Evolutionary conservation across 495 filamentous ascomycete species (phyloP).

Genomic region (Neurospora africana): DNA sequence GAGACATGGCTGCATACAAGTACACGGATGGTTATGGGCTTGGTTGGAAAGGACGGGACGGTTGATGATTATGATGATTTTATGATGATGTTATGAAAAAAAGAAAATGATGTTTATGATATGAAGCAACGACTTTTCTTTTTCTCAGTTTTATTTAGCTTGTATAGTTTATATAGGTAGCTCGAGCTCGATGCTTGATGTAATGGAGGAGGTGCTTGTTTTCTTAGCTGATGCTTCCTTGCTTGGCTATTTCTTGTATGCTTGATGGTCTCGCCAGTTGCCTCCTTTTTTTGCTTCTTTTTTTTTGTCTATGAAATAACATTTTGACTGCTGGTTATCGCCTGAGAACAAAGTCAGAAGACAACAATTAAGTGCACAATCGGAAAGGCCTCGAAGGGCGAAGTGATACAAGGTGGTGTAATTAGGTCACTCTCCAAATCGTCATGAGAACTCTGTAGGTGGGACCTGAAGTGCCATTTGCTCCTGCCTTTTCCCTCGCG

Average conservation of each 20-base stretch:
- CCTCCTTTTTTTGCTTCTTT: background rate
- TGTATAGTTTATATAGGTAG: background rate
- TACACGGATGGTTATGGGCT: background rate
- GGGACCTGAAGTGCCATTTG: background rate
- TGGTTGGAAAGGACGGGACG: background rate
- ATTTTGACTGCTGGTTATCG: background rate
- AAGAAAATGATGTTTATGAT: background rate
- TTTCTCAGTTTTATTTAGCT: background rate
- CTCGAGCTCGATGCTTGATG: background rate
- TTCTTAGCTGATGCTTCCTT: background rate
- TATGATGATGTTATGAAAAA: background rate
- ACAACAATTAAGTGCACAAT: background rate
- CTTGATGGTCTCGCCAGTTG: background rate
- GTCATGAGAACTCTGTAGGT: background rate
- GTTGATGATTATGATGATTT: background rate
- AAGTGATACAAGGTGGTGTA: background rate
- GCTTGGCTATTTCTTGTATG: background rate
- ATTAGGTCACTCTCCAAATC: background rate
- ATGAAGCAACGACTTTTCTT: background rate
- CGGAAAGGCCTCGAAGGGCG: background rate
- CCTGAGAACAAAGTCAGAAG: background rate
- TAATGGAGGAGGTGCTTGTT: background rate
- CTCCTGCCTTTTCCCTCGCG: background rate
- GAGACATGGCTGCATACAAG: background rate
- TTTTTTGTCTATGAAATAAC: background rate